Base-by-base conservation (phyloP, 495 filamentous ascomycete species). In the Hypoxylon lenormandii region DNA sequence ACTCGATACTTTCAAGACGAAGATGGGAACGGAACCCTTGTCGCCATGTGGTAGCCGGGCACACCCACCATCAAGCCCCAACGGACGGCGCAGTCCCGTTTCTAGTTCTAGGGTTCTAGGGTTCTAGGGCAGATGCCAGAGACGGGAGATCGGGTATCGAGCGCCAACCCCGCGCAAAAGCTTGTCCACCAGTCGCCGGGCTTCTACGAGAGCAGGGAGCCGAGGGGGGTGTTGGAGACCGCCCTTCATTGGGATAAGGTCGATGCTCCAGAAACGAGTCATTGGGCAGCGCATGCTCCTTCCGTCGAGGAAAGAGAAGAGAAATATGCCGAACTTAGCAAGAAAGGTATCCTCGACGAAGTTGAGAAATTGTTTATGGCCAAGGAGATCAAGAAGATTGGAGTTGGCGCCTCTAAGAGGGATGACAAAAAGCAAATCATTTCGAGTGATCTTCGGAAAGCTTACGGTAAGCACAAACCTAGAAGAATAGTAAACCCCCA, bases 171-270 rank as follows among this genome's bases (percentile, higher is more conserved):
- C 67, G 67, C 56, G 30, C 50, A 57, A 70, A 70, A 66, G 57
- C 61, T 65, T 57, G 60, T 58, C 51, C 45, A n/a, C 50, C 30
- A 33, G 30, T 33, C 6, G 30, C 30, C 30, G 30, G 6, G 30
- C 30, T 33, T 33, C 30, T 33, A 33, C 30, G 30, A n/a, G 10
- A 7, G 30, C 10, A 33, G 30, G 30, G 30, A 33, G 30, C 47
- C 49, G 60, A 53, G 55, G 47, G 26, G 15, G 42, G 37, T 43
- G 60, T 70, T 65, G 46, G 18, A 58, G 54, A 57, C 30, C 7
- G 30, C 95, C 36, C 86, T 98, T 64, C 95, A 98, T 81, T 98
- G 95, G 95, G 95, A 98, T 75, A 98, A 98, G 80, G 91, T 98
- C 37, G 95, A 98, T 78, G 85, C 92, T 52, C 91, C 93, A 13